Evolutionary conservation across 768 basidiomycete genomes (phyloP), one percentile per base, ranked within the genome.

Genomic region (Cubamyces lactineus): DNA sequence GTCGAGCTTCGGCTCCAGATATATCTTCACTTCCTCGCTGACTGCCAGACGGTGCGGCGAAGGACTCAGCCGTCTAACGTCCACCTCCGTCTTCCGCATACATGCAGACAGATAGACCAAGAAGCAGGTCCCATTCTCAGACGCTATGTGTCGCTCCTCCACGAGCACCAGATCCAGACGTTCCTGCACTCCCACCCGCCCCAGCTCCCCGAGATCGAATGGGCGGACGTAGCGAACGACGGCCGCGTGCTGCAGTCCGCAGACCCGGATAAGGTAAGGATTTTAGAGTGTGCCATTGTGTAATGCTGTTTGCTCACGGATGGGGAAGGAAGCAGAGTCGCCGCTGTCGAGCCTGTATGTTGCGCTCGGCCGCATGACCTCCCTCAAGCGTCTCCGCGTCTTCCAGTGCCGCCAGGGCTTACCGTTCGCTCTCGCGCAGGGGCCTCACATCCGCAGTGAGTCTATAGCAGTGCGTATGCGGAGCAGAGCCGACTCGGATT

Each of bases 221-320:
- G 70, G 64, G 73, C 71, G 17, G 78, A 80, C 62, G 75, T 78
- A 51, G 77, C 74, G 46, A 79, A 76, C 64, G 79, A 80, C 64
- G 73, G 73, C 40, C 74, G 76, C 55, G 63, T 75, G 52, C 62
- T 74, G 55, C 62, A 68, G 34, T 19, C 19, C 34, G 26, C 30
- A 45, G 57, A 42, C 4, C 23, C 59, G 13, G 21, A 59, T 26
- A 50, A 62, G 65, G 69, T 70, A 54, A 57, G 64, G 26, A 13
- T 28, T 15, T 50, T 53, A 60, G 45, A 55, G 63, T 64, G 59
- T 46, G 41, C 48, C 34, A 56, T 64, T 60, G 63, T 58, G 47
- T 64, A 64, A 64, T 48, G 19, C 7, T 49, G 41, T 50, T 56
- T 30, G 46, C 56, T 61, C 57, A 57, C 45, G 57, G 62, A 52